Evolutionary conservation across 768 basidiomycete genomes (phyloP).

Genomic region (Mycena leptocephala): DNA sequence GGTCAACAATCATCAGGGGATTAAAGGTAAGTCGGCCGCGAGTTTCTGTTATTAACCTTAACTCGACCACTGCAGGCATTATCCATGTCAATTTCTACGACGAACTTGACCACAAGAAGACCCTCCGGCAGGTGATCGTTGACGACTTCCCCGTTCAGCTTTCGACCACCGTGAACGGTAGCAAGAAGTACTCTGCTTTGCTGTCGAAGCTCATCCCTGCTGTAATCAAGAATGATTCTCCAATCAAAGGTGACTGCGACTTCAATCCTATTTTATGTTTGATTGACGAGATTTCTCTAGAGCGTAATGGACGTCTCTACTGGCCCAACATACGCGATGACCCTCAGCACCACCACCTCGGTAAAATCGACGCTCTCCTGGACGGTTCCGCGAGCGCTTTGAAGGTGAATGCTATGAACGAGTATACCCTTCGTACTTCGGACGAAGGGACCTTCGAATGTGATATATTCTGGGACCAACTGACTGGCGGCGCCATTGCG

Average conservation of each 20-base stretch:
- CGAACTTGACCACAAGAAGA: neutral
- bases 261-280: neutral
- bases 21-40: neutral
- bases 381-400: neutral
- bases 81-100: conserved; percentile 14
- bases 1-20: neutral
- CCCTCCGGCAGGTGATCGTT: neutral
- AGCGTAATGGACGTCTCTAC: neutral
- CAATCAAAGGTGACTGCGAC: conserved; percentile 2
- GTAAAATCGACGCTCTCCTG: neutral
- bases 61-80: neutral
- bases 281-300: neutral
- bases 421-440: neutral
- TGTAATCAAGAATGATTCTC: conserved; percentile 1
- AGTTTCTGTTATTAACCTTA: neutral
- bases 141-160: neutral
- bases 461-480: neutral
- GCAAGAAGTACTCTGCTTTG: neutral
- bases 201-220: conserved; percentile 14
- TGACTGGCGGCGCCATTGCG: neutral
- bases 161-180: neutral
- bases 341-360: neutral
- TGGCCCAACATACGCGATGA: neutral
- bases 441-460: neutral
- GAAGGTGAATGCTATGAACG: neutral